Evolutionary conservation across 495 filamentous ascomycete species (phyloP), one percentile per base, ranked within the genome.

Genomic region (Trichocladium antarcticum): DNA sequence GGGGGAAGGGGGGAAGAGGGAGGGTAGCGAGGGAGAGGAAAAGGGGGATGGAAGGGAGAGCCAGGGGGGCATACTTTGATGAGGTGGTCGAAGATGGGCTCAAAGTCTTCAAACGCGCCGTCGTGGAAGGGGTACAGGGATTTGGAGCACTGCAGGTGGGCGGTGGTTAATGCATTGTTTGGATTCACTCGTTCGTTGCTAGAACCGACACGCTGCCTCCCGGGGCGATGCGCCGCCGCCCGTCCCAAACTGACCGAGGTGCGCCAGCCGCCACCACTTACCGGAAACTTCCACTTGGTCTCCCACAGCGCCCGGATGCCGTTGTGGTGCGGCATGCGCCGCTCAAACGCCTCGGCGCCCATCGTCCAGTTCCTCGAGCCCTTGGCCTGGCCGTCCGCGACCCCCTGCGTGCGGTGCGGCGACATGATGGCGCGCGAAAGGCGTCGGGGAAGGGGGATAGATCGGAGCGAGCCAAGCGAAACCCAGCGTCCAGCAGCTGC

Each of bases 41-140:
- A 43, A 29, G 14, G 37, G 21, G 38, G 21, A 36, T 4, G 21
- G 27, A 11, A 15, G 32, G 35, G 10, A 35, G 36, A 37, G 35
- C 31, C 11, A 11, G 11, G 39, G 34, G 35, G 20, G 15, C 35
- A 38, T 53, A 79, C 76, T 48, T 69, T 60, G 47, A 84, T 82
- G 14, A 89, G 58, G 29, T 77, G 63, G 16, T 74, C 51, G 47
- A 88, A 85, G 35, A 88, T 76, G n/a, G 80, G 79, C 50, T 78
- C 73, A 51, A 90, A 88, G 63, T 90, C 85, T 40, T 80, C 74
- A 39, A 74, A 72, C 0, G 68, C 62, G 16, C 82, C 80, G 59
- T 87, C 84, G 65, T 86, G 84, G 69, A 89, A 90, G 0, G 85
- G 85, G 54, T 90, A 90, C 21, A 89, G 69, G 31, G 78, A 73